phyloP scores from a whole-genome alignment of 352 stramenopile genomes.

The Pythium insidiosum region DNA sequence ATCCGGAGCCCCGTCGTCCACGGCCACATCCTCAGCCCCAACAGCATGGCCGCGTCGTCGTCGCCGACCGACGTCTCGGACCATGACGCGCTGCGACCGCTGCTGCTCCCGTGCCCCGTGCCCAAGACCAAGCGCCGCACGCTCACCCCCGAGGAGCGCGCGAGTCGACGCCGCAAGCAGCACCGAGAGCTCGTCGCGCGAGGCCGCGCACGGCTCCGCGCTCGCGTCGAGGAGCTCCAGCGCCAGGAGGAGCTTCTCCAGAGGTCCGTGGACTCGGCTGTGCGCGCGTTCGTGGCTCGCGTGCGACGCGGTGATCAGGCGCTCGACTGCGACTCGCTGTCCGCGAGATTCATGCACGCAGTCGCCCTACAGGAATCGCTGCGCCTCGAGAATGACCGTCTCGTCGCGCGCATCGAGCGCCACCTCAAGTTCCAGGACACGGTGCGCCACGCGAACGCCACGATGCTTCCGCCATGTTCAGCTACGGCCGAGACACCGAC shows the following conservation, averaged over 20 bases:
- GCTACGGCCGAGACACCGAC: background rate
- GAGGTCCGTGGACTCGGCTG: background rate
- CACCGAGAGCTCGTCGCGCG: too few species aligned
- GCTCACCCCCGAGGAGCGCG: too few species aligned
- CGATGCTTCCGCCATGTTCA: background rate
- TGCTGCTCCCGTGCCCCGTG: too few species aligned
- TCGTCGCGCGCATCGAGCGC: background rate
- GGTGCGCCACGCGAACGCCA: background rate
- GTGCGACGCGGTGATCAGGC: background rate
- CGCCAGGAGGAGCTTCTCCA: conserved; percentile 1
- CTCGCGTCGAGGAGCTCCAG: background rate
- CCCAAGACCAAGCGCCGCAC: too few species aligned
- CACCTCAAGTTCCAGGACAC: background rate
- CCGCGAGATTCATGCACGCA: background rate
- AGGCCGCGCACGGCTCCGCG: background rate
- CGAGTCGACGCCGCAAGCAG: too few species aligned
- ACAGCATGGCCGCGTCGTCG: background rate
- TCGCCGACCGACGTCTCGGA: background rate
- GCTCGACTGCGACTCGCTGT: background rate
- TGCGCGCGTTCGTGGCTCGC: background rate
- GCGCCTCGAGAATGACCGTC: conserved; percentile 1
- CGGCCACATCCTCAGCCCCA: too few species aligned
- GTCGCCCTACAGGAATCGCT: conserved; percentile 1
- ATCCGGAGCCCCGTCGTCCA: too few species aligned
- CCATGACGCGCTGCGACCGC: too few species aligned